A percentile compares a stretch with the other conserved stretches of the same genome.
These are phyloP conservation scores for Spathaspora sp. DNA, from an alignment of 805 yeast genomes.

Conservation along the genomic window DNA sequence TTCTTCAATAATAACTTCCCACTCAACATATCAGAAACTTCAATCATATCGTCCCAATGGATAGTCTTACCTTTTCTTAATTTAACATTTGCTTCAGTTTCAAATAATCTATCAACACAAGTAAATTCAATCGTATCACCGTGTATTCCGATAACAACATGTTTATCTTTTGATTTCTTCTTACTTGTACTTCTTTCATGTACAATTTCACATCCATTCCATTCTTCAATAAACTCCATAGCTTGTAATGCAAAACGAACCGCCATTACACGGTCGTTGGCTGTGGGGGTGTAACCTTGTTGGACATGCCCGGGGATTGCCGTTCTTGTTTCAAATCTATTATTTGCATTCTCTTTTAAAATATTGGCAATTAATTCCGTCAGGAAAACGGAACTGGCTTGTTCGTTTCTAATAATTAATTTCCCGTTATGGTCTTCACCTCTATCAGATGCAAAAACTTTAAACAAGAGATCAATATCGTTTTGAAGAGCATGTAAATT, in stretches of 20 bases:
- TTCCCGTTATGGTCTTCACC: slow-evolving; percentile 71
- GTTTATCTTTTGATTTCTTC: not conserved
- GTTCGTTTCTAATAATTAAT: slow-evolving; percentile 61
- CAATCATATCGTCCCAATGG: slow-evolving; percentile 65
- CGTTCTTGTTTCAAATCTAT: slow-evolving; percentile 70
- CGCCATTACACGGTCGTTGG: slow-evolving; percentile 75
- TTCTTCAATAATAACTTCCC: slow-evolving; percentile 52
- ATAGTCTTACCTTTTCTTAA: slow-evolving; percentile 64
- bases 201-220: slow-evolving; percentile 10
- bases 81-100: slow-evolving; percentile 53
- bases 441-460: slow-evolving; percentile 54
- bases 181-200: slow-evolving; percentile 1
- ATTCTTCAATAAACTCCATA: slow-evolving; percentile 61
- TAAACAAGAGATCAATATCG: slow-evolving; percentile 60
- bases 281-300: slow-evolving; percentile 76
- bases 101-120: slow-evolving; percentile 54
- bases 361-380: slow-evolving; percentile 71
- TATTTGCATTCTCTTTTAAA: slow-evolving; percentile 57
- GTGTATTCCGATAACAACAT: slow-evolving; percentile 64
- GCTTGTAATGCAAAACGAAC: slow-evolving; percentile 69
- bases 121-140: slow-evolving; percentile 63
- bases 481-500: slow-evolving; percentile 56
- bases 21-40: slow-evolving; percentile 65
- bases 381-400: slow-evolving; percentile 63
- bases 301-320: slow-evolving; percentile 87